Percentiles rank a stretch among this genome's conserved stretches.
phyloP scores from a whole-genome alignment of 495 filamentous ascomycete genomes.

The Lindgomyces ingoldianus region DNA sequence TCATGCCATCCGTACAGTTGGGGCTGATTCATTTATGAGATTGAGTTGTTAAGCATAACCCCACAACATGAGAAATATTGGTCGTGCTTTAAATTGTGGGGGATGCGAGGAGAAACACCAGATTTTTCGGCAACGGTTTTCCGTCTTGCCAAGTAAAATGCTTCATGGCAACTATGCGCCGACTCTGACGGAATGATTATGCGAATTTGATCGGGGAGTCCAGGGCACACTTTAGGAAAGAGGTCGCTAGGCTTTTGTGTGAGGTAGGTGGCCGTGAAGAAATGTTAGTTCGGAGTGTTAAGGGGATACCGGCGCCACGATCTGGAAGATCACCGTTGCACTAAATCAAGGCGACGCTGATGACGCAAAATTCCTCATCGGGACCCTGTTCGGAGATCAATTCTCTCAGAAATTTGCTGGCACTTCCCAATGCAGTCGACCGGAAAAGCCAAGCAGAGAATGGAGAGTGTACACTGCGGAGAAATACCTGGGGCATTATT shows the following conservation, averaged over 20 bases:
- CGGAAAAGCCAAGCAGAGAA: background rate
- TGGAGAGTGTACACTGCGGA: slow-evolving; percentile 17
- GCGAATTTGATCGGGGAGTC: background rate
- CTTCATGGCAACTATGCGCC: background rate
- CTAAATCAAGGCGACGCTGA: background rate
- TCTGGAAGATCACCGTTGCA: slow-evolving; percentile 15
- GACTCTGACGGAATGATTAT: background rate
- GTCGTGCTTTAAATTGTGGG: slow-evolving; percentile 24
- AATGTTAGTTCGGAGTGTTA: background rate
- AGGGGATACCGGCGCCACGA: background rate
- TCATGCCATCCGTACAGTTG: slow-evolving; percentile 17
- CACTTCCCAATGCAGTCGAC: slow-evolving; percentile 13
- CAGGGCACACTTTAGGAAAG: background rate
- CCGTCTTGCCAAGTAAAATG: slow-evolving; percentile 22
- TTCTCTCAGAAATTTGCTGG: slow-evolving; percentile 11
- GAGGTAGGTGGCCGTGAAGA: background rate
- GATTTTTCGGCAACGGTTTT: slow-evolving; percentile 21
- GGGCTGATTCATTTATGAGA: slow-evolving; percentile 11
- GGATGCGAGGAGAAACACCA: slow-evolving; percentile 22
- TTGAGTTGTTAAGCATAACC: slow-evolving; percentile 31
- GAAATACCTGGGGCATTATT: slow-evolving; percentile 9
- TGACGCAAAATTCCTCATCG: background rate
- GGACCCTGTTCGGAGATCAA: background rate
- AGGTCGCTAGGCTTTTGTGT: background rate
- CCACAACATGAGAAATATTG: slow-evolving; percentile 22